phyloP scores from a whole-genome alignment of 352 stramenopile genomes.

The Phytophthora niederhauseri region DNA sequence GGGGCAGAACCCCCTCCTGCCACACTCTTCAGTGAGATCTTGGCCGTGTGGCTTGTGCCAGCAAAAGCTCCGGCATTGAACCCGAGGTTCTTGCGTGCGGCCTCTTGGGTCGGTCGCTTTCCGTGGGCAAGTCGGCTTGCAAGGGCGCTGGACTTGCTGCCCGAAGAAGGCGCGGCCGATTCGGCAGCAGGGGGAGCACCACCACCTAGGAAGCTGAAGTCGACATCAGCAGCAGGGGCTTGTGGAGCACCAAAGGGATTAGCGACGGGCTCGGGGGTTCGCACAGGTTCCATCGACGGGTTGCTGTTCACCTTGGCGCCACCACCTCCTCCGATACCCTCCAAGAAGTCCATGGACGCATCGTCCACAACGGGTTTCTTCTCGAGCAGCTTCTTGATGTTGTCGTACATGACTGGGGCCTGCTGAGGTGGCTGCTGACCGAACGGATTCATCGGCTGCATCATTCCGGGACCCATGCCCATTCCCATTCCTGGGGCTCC shows the following conservation, averaged over 20 bases:
- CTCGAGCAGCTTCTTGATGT: slow-evolving; percentile 83
- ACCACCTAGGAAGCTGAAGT: slow-evolving; percentile 28
- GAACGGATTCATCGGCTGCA: slow-evolving; percentile 34
- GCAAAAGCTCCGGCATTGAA: slow-evolving; percentile 66
- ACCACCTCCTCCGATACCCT: slow-evolving; percentile 44
- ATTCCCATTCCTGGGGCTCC: slow-evolving; percentile 35
- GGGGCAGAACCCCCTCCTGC: slow-evolving; percentile 14
- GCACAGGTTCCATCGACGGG: slow-evolving; percentile 12
- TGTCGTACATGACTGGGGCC: slow-evolving; percentile 78
- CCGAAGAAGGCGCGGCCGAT: slow-evolving; percentile 21
- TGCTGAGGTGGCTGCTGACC: slow-evolving; percentile 40
- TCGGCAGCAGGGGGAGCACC: slow-evolving; percentile 16
- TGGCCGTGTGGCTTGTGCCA: slow-evolving; percentile 30
- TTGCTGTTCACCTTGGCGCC: slow-evolving; percentile 25
- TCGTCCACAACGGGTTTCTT: slow-evolving; percentile 72
- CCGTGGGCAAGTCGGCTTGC: slow-evolving; percentile 64
- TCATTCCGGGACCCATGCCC: slow-evolving; percentile 31
- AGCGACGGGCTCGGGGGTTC: slow-evolving; percentile 21
- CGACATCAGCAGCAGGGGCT: slow-evolving; percentile 16
- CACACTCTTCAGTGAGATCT: slow-evolving; percentile 74
- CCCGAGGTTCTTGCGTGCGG: slow-evolving; percentile 61
- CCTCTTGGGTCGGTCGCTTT: slow-evolving; percentile 74
- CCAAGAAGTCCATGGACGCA: slow-evolving; percentile 69
- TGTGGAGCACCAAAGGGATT: slow-evolving; percentile 28
- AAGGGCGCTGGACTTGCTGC: slow-evolving; percentile 62